Evolutionary conservation across 108 stramenopile species (phyloP).

Genomic region (Nannochloropsis oceanica): DNA sequence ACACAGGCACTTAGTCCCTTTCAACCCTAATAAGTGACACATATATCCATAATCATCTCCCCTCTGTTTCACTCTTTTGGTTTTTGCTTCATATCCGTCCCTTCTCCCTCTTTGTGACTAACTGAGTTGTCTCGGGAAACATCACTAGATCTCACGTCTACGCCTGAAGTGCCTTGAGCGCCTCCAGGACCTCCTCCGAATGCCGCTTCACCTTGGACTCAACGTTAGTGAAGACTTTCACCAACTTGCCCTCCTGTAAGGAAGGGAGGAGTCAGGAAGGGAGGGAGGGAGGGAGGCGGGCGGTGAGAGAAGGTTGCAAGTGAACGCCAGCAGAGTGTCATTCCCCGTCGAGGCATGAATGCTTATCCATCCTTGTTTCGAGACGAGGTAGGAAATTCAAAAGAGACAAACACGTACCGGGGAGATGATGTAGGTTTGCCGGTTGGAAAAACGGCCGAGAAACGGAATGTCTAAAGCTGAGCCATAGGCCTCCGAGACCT

Average conservation of each 20-base stretch:
- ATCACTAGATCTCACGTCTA: too few species aligned
- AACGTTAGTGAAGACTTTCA: conserved; percentile 32
- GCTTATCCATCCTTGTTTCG: too few species aligned
- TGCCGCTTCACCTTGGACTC: conserved; percentile 29
- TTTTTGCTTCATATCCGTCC: too few species aligned
- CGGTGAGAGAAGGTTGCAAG: not conserved
- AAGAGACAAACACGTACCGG: not conserved
- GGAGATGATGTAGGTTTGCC: conserved; percentile 37
- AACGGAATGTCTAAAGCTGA: conserved; percentile 29
- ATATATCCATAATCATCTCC: too few species aligned
- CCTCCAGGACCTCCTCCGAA: conserved; percentile 18
- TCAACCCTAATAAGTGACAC: too few species aligned
- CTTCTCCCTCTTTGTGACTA: too few species aligned
- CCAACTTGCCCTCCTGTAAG: not conserved
- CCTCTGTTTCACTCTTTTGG: too few species aligned
- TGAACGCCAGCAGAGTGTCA: not conserved
- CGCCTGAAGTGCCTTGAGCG: not conserved
- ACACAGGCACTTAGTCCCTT: too few species aligned
- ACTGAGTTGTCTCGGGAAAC: too few species aligned
- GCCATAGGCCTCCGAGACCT: conserved; percentile 16
- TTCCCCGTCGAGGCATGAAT: too few species aligned
- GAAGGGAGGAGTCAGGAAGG: not conserved
- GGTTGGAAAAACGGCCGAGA: conserved; percentile 32
- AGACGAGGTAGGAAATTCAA: not conserved
- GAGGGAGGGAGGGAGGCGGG: too few species aligned